A percentile compares a stretch with the other conserved stretches of the same genome.
Evolutionary conservation across 1,139 yeast genomes (phyloP).

Genomic region (Eremothecium cymbalariae): DNA sequence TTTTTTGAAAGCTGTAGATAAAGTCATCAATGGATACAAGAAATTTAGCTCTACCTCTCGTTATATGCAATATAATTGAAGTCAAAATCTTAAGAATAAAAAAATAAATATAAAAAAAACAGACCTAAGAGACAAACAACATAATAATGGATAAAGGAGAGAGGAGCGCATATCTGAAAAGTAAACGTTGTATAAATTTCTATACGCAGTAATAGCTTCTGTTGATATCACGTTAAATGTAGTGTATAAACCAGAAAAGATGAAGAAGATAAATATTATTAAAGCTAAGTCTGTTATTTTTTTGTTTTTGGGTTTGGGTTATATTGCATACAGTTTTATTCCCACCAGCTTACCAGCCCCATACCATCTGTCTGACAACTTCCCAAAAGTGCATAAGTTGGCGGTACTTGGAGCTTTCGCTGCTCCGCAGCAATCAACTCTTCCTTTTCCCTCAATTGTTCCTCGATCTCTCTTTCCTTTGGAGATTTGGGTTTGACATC

Average conservation of each 20-base stretch:
- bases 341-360: constrained; percentile 98
- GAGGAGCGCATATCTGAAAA: too few species aligned
- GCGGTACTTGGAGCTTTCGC: constrained; percentile 36
- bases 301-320: too few species aligned
- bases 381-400: constrained; percentile 80
- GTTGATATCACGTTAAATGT: too few species aligned
- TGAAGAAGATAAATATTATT: not conserved
- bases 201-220: too few species aligned
- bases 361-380: constrained; percentile 93
- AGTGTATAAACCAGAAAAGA: too few species aligned
- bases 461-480: constrained; percentile 40
- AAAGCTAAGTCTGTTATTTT: not conserved
- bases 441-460: constrained; percentile 25
- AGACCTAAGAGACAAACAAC: too few species aligned
- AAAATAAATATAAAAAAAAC: too few species aligned
- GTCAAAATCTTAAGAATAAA: too few species aligned
- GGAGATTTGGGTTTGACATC: constrained; percentile 74
- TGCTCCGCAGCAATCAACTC: constrained; percentile 25
- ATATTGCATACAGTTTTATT: constrained; percentile 37
- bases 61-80: constrained; percentile 90
- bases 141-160: too few species aligned
- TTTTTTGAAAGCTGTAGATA: constrained; percentile 92
- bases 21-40: constrained; percentile 96
- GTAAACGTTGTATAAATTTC: too few species aligned
- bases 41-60: constrained; percentile 94